A percentile compares a stretch with the other conserved stretches of the same genome.
Conservation (phyloP, 1,139 yeast species). For the Diutina rugosa region DNA sequence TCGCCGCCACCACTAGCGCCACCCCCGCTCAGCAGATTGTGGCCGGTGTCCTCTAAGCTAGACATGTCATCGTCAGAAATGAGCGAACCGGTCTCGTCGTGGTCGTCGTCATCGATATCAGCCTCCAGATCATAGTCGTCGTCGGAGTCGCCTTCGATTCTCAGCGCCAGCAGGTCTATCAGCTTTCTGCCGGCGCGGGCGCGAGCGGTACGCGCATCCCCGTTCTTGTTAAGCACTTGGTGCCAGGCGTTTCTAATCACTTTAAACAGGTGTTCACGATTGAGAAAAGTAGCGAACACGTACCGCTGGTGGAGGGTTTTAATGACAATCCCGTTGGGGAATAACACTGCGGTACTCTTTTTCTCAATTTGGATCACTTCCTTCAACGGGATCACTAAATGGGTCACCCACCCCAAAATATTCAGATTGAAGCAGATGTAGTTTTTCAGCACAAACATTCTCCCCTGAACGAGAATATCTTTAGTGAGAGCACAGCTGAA, state of each 20-base stretch:
- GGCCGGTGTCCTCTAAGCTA: background rate
- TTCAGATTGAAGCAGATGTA: conserved; percentile 60
- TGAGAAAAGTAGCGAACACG: conserved; percentile 58
- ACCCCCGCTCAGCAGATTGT: background rate
- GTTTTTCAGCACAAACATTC: conserved; percentile 47
- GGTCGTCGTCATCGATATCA: background rate
- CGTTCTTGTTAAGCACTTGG: conserved; percentile 13
- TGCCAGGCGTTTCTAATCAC: conserved; percentile 54
- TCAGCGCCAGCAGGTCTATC: background rate
- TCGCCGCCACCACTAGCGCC: too few species aligned
- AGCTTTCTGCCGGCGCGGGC: background rate
- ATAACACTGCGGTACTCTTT: conserved; percentile 57
- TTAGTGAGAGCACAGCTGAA: conserved; percentile 61
- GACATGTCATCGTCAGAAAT: background rate
- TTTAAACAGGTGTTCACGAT: conserved; percentile 55
- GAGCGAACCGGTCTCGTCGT: background rate
- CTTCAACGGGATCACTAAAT: conserved; percentile 49
- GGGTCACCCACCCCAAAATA: conserved; percentile 64
- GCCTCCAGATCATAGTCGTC: background rate
- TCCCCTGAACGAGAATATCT: conserved; percentile 63
- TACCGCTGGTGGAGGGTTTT: conserved; percentile 61
- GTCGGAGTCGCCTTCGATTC: background rate
- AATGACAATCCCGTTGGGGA: conserved; percentile 64
- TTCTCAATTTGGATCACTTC: conserved; percentile 65
- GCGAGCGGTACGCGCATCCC: background rate